Conservation (phyloP, 2,329 filamentous ascomycete species). For the Tolypocladium nubicola region DNA sequence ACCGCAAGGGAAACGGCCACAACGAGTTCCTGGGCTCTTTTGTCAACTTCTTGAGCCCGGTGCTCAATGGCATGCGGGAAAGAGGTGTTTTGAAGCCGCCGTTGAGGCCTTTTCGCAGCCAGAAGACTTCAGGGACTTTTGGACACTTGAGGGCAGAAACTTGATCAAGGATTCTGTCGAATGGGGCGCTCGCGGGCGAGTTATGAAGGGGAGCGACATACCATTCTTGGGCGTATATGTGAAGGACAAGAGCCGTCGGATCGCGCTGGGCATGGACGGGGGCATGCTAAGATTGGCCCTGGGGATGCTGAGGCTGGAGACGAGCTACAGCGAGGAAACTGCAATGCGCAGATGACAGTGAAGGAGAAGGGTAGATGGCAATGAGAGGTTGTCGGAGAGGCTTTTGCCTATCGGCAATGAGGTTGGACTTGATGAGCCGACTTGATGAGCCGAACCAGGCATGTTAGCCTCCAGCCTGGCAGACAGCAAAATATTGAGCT, state of each 20-base stretch:
- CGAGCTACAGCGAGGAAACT: conserved; percentile 13
- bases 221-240: conserved; percentile 15
- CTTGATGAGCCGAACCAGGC: neutral
- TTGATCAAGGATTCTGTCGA: conserved; percentile 21
- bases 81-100: conserved; percentile 19
- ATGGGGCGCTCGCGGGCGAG: conserved; percentile 9
- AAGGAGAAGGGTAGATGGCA: neutral
- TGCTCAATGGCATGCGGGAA: conserved; percentile 23
- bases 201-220: conserved; percentile 14
- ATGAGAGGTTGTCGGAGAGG: neutral
- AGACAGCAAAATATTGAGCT: too few species aligned
- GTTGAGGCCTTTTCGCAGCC: conserved; percentile 20
- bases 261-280: conserved; percentile 14
- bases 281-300: conserved; percentile 14
- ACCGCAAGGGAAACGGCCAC: conserved; percentile 7
- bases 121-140: conserved; percentile 23
- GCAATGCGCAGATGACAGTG: conserved; percentile 1
- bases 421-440: neutral
- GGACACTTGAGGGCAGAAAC: conserved; percentile 21
- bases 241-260: conserved; percentile 13
- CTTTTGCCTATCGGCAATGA: neutral
- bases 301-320: conserved; percentile 16
- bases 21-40: conserved; percentile 20
- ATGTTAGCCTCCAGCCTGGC: neutral
- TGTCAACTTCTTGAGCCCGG: conserved; percentile 15